Evolutionary conservation across 1,284 basidiomycete species (phyloP).

Genomic region (Agaricales sp.): DNA sequence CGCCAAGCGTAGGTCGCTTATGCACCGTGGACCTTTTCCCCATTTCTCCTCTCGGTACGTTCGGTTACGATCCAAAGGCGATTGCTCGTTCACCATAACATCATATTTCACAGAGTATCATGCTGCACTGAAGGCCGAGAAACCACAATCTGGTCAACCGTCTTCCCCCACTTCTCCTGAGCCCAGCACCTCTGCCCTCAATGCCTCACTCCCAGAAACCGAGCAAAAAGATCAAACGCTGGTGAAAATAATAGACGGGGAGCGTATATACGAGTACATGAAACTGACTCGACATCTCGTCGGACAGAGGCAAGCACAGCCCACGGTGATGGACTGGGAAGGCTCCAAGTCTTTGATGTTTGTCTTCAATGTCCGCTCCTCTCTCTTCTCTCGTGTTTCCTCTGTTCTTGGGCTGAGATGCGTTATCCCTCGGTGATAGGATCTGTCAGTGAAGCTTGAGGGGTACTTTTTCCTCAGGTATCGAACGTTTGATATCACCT

Average conservation of each 20-base stretch:
- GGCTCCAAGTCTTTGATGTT: constrained; percentile 39
- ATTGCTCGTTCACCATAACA: too few relatives aligned
- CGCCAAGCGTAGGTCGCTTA: constrained; percentile 41
- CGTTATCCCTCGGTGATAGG: constrained; percentile 19
- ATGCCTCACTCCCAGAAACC: constrained; percentile 7
- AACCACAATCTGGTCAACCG: background rate
- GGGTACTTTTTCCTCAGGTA: constrained; percentile 37
- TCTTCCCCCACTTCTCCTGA: background rate
- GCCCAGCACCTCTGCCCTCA: too few relatives aligned
- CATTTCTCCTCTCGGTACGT: constrained; percentile 22
- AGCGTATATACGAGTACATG: constrained; percentile 27
- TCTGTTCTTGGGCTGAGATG: constrained; percentile 7
- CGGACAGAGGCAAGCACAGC: constrained; percentile 36
- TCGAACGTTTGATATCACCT: constrained; percentile 32
- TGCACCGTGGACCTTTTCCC: constrained; percentile 59
- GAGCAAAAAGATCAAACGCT: constrained; percentile 16
- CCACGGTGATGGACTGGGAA: constrained; percentile 31
- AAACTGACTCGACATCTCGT: constrained; percentile 33
- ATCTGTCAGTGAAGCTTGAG: constrained; percentile 37
- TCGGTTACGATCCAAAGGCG: background rate
- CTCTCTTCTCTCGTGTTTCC: background rate
- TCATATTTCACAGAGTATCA: background rate
- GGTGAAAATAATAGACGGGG: constrained; percentile 27
- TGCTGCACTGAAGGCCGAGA: constrained; percentile 8
- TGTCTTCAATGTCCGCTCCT: constrained; percentile 39